phyloP scores from a whole-genome alignment of 352 stramenopile species.

The Phytophthora constricta region DNA sequence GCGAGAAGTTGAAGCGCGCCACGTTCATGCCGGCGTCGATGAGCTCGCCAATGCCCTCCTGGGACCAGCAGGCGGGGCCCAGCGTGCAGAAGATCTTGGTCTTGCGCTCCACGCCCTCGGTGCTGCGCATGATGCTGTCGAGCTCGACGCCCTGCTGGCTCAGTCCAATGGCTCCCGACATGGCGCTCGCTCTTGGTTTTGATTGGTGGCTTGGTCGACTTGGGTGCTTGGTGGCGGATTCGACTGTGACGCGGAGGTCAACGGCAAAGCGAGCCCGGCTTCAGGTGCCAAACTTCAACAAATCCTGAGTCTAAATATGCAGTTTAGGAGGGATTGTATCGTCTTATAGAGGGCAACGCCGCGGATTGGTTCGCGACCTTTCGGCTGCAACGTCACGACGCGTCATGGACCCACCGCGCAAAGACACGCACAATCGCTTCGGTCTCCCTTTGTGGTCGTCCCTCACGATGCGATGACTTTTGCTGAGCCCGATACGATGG shows the following conservation, averaged over 20 bases:
- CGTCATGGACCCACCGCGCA: too few species aligned
- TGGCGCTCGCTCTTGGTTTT: not conserved
- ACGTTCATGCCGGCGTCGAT: conserved; percentile 96
- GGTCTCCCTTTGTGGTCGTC: too few species aligned
- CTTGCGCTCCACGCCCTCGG: conserved; percentile 54
- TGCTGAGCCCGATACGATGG: too few species aligned
- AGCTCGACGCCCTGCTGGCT: conserved; percentile 48
- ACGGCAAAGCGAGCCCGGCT: too few species aligned
- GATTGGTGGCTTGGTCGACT: not conserved
- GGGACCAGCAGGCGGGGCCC: conserved; percentile 92
- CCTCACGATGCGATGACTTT: too few species aligned
- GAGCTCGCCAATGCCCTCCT: conserved; percentile 91
- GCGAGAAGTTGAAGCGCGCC: conserved; percentile 99
- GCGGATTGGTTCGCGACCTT: too few species aligned
- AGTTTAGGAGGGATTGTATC: too few species aligned
- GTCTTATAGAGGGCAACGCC: too few species aligned
- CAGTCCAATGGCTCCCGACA: conserved; percentile 42
- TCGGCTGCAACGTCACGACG: too few species aligned
- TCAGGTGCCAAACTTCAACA: too few species aligned
- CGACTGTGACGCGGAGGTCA: conserved; percentile 12
- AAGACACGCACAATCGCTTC: too few species aligned
- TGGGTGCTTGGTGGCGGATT: conserved; percentile 23
- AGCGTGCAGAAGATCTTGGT: conserved; percentile 94
- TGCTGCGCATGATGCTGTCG: conserved; percentile 40
- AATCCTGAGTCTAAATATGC: too few species aligned